These are phyloP conservation scores for Colletotrichum higginsianum DNA, from an alignment of 2,329 filamentous ascomycete species.

Conservation along the genomic window DNA sequence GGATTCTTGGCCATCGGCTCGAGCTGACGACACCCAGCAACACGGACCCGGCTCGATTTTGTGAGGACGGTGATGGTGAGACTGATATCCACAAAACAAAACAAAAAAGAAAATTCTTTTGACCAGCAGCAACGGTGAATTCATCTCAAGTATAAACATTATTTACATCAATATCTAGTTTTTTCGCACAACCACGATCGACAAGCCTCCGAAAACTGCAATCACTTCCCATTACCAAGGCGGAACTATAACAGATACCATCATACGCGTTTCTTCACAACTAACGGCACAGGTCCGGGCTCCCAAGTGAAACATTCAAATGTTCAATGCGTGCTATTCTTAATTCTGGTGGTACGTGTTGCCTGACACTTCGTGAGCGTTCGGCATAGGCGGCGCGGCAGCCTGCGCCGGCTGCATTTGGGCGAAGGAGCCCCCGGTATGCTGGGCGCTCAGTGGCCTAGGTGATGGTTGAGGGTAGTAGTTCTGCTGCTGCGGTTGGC, in stretches of 20 bases:
- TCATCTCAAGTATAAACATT: not conserved
- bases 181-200: not conserved
- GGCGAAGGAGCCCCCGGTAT: conserved; percentile 26
- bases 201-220: too few species aligned
- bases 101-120: too few species aligned
- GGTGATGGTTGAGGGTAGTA: conserved; percentile 42
- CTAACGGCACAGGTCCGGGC: too few species aligned
- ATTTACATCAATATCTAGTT: too few species aligned
- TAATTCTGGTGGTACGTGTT: conserved; percentile 8
- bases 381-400: conserved; percentile 6
- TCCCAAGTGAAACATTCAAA: too few species aligned
- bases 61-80: not conserved
- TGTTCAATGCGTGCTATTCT: not conserved
- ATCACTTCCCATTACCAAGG: not conserved
- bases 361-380: conserved; percentile 21
- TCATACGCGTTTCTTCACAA: too few species aligned
- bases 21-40: not conserved
- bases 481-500: conserved; percentile 41
- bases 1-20: conserved; percentile 28
- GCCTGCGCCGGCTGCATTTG: conserved; percentile 28
- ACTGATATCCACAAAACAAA: too few species aligned
- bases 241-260: not conserved
- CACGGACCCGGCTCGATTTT: too few species aligned
- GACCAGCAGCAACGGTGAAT: not conserved
- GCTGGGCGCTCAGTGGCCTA: conserved; percentile 22